phyloP scores from a whole-genome alignment of 495 filamentous ascomycete genomes.

The Aspergillus haitiensis region DNA sequence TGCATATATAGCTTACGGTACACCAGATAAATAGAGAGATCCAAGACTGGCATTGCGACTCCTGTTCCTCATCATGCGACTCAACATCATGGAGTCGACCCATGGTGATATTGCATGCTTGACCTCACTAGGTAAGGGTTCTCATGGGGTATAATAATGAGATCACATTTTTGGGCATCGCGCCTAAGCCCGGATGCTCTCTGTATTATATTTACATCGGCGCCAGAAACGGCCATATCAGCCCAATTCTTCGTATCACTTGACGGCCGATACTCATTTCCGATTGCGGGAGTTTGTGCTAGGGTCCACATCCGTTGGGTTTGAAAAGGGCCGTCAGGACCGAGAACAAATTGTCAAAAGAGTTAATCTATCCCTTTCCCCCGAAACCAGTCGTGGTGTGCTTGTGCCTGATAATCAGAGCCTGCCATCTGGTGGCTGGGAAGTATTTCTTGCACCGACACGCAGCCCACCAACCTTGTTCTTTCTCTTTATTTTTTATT shows the following conservation, averaged over 20 bases:
- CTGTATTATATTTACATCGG: too few species aligned
- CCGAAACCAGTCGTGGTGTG: neutral
- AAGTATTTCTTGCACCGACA: too few species aligned
- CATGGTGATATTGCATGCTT: constrained; percentile 25
- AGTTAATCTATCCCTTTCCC: neutral
- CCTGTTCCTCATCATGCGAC: neutral
- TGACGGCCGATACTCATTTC: neutral
- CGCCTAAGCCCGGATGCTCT: too few species aligned
- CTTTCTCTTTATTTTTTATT: too few species aligned
- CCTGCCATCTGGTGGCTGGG: neutral
- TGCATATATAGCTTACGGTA: constrained; percentile 29
- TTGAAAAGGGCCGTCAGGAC: neutral
- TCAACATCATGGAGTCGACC: constrained; percentile 21
- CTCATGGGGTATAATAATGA: neutral
- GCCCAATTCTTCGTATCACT: neutral
- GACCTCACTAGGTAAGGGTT: neutral
- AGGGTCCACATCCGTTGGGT: neutral
- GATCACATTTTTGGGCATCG: neutral
- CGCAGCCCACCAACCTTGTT: too few species aligned
- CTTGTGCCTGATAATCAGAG: neutral
- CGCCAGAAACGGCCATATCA: constrained; percentile 3
- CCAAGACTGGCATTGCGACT: constrained; percentile 18
- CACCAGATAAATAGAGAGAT: constrained; percentile 27
- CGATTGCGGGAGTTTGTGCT: neutral
- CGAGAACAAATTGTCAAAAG: neutral